Conservation (phyloP, 164 flowering plant species). For the Euptelea pleiosperma region DNA sequence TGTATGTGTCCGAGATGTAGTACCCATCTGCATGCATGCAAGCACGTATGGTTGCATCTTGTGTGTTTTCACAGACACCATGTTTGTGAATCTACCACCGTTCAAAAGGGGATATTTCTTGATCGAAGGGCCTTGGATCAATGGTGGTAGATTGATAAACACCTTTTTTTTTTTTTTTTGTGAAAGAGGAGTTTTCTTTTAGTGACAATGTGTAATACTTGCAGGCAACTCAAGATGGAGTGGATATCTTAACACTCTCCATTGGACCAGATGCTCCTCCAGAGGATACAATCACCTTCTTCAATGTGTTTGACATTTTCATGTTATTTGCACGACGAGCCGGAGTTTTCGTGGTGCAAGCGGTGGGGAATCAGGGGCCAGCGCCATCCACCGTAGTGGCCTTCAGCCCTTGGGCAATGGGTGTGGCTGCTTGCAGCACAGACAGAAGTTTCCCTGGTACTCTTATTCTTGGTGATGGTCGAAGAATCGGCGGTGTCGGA, state of each 20-base stretch:
- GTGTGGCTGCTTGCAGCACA: slow-evolving; percentile 61
- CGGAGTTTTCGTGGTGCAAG: slow-evolving; percentile 82
- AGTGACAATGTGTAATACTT: neutral
- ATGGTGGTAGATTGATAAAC: too few relatives aligned
- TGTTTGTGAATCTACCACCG: too few relatives aligned
- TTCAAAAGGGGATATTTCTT: too few relatives aligned
- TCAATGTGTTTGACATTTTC: slow-evolving; percentile 57
- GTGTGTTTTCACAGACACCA: too few relatives aligned
- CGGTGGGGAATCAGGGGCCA: slow-evolving; percentile 83
- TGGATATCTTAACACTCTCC: slow-evolving; percentile 68
- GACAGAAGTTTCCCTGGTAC: slow-evolving; percentile 60
- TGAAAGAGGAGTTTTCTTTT: too few relatives aligned
- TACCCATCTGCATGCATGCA: too few relatives aligned
- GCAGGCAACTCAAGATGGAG: slow-evolving; percentile 70
- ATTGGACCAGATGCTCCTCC: slow-evolving; percentile 91
- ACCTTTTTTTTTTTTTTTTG: too few relatives aligned
- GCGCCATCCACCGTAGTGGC: slow-evolving; percentile 52
- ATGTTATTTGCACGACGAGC: slow-evolving; percentile 69
- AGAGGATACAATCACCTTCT: slow-evolving; percentile 57
- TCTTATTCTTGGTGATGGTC: slow-evolving; percentile 68
- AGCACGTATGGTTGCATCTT: too few relatives aligned
- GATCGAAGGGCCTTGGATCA: too few relatives aligned
- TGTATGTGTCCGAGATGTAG: too few relatives aligned
- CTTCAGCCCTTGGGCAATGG: slow-evolving; percentile 83
- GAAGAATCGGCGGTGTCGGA: slow-evolving; percentile 58